These are phyloP conservation scores for Begonia loranthoides DNA, from an alignment of 306 rosid genomes.

Conservation along the genomic window DNA sequence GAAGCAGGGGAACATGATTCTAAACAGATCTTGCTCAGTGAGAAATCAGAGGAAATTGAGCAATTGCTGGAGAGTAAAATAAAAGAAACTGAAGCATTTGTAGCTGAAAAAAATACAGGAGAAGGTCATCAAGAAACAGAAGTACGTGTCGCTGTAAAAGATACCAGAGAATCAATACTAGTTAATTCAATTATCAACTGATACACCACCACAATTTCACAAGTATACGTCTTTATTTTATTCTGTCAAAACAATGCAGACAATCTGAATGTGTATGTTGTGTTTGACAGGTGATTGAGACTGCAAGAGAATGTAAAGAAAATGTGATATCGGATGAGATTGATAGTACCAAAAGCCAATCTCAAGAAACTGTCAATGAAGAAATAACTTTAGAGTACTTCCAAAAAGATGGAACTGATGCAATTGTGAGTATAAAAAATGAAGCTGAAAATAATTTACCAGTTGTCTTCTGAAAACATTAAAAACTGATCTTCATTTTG, in stretches of 20 bases:
- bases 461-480: background rate
- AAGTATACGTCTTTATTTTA: too few species aligned
- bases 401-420: background rate
- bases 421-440: background rate
- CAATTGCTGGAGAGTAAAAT: too few species aligned
- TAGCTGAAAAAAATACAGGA: background rate
- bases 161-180: background rate
- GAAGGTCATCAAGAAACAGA: conserved; percentile 7
- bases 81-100: too few species aligned
- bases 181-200: background rate
- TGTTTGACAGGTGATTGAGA: background rate
- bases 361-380: background rate
- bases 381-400: background rate
- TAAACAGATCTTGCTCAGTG: background rate
- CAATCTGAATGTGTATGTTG: too few species aligned
- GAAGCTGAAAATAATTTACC: background rate
- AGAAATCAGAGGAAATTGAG: background rate
- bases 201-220: too few species aligned
- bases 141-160: conserved; percentile 1
- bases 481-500: background rate
- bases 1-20: background rate
- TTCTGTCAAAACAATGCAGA: too few species aligned
- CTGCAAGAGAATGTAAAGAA: background rate
- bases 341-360: background rate
- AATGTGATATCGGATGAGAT: background rate